Percentiles rank a stretch among this genome's conserved stretches.
Conservation (phyloP, 2,329 filamentous ascomycete genomes). For the Exophiala sp. region DNA sequence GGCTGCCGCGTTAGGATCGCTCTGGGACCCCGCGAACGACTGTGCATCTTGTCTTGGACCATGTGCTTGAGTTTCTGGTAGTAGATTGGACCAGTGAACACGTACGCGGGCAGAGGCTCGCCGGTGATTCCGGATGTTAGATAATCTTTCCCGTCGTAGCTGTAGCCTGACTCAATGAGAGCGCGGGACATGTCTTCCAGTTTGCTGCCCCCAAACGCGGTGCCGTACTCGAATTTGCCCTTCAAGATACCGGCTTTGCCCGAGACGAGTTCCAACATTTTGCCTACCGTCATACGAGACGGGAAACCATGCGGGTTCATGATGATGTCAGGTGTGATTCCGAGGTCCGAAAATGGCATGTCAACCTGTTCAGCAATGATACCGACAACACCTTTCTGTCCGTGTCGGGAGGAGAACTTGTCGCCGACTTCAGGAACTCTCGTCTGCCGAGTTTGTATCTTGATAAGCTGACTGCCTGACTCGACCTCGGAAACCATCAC, state of each 20-base stretch:
- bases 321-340: conserved; percentile 95
- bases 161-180: conserved; percentile 84
- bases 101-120: conserved; percentile 88
- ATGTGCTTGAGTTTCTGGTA: conserved; percentile 99
- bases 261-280: conserved; percentile 90
- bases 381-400: conserved; percentile 95
- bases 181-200: conserved; percentile 86
- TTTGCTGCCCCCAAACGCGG: conserved; percentile 75
- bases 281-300: conserved; percentile 98
- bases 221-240: conserved; percentile 86
- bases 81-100: conserved; percentile 98
- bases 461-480: conserved; percentile 79
- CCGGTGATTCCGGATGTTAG: conserved; percentile 93
- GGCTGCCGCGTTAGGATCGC: conserved; percentile 93
- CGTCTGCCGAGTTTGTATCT: conserved; percentile 94
- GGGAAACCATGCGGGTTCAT: conserved; percentile 99
- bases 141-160: conserved; percentile 95
- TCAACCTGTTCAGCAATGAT: conserved; percentile 97
- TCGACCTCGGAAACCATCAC: conserved; percentile 91
- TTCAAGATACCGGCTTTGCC: conserved; percentile 88
- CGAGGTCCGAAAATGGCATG: conserved; percentile 89
- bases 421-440: conserved; percentile 91
- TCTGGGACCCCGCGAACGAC: conserved; percentile 80
- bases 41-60: conserved; percentile 99
- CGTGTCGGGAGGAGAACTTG: conserved; percentile 98